Evolutionary conservation across 2,329 filamentous ascomycete genomes (phyloP).

Genomic region (Apiospora phragmitis): DNA sequence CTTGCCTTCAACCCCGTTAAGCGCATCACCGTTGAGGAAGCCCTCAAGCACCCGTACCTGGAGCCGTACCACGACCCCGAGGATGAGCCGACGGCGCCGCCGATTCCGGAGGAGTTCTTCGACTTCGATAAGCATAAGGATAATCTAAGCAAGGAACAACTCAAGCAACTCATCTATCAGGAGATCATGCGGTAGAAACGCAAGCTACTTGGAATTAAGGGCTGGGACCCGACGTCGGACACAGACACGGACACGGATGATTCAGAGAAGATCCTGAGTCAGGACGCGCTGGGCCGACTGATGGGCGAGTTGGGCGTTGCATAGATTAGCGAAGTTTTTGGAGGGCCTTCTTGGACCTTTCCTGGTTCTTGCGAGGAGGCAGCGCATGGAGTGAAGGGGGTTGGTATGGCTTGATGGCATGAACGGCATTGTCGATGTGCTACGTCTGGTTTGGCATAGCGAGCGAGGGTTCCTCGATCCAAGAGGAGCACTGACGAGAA

Average conservation of each 20-base stretch:
- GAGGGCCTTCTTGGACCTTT: not conserved
- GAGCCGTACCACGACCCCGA: constrained; percentile 99
- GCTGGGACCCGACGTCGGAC: not conserved
- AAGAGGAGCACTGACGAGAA: constrained; percentile 6
- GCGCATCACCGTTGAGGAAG: constrained; percentile 97
- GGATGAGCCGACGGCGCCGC: constrained; percentile 93
- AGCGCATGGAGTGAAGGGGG: not conserved
- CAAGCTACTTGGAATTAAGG: constrained; percentile 5
- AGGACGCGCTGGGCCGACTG: constrained; percentile 1
- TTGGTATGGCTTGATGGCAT: constrained; percentile 1
- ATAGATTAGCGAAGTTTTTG: constrained; percentile 12
- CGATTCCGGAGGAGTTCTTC: constrained; percentile 98
- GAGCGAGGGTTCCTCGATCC: constrained; percentile 4
- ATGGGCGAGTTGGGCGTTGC: constrained; percentile 11
- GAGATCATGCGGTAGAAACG: constrained; percentile 74
- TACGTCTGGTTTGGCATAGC: constrained; percentile 12
- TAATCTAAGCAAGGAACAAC: constrained; percentile 93
- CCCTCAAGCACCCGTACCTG: constrained; percentile 94
- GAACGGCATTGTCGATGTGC: constrained; percentile 6
- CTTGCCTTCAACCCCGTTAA: constrained; percentile 98
- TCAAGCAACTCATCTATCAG: constrained; percentile 96
- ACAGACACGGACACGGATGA: not conserved
- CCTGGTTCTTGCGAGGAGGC: not conserved
- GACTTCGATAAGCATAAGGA: constrained; percentile 99
- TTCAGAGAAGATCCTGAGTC: not conserved